Base-by-base conservation (phyloP, 1,284 basidiomycete species). In the Puccinia novopanici region DNA sequence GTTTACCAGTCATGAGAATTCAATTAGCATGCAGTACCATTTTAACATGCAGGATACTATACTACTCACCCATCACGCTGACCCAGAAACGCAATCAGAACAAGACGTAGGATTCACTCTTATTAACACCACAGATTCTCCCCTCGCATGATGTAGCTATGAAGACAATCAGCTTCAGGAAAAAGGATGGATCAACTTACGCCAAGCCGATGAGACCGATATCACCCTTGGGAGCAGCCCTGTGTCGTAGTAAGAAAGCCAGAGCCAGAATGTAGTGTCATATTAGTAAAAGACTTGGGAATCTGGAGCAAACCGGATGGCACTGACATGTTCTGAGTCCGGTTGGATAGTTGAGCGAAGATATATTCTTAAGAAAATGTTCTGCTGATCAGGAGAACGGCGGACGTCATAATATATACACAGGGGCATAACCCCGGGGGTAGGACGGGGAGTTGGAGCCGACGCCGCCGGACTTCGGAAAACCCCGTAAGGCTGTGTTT, bases 131-230 rank as follows among this genome's bases (percentile, higher is more conserved):
- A 3, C n/a, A 37, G n/a, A n/a, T 27, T 8, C 19, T 5, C 3
- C 12, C 30, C 27, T 37, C 10, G 4, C 24, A 71, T 30, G 22
- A 74, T 55, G 72, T n/a, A n/a, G n/a, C n/a, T n/a, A 75, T 61
- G 55, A 59, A 10, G 10, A 61, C 27, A 10, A 75, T 27, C 17
- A 3, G 13, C 3, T 55, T 12, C 50, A 52, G 15, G 30, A 75
- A 61, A 30, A 12, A 2, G 24, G 13, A 30, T 40, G 19, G 12
- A 45, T 24, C 8, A n/a, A 79, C 77, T 79, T 55, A 79, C 77
- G 77, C 77, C 77, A 79, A 72, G 45, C 77, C 77, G 54, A 79
- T 79, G 40, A 79, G 57, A 61, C 77, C 77, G 55, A 79, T 79
- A 63, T 79, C 77, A 63, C 77, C 77, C 54, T 59, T 42, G 40